These are phyloP conservation scores for Thoreauomyces humboldtii DNA, from an alignment of 192 early-diverging fungal species.

Conservation along the genomic window DNA sequence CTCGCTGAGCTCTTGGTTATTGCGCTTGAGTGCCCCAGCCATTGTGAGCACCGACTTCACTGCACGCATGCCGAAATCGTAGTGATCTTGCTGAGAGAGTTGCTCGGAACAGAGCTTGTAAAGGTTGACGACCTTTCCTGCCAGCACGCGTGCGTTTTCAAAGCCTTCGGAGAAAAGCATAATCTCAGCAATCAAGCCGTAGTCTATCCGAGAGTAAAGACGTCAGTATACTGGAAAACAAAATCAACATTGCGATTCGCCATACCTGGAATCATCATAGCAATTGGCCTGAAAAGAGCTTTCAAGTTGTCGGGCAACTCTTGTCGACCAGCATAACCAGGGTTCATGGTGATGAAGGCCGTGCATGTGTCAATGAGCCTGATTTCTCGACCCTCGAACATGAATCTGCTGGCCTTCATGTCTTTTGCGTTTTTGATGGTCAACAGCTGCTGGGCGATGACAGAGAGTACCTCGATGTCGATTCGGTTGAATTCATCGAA, in stretches of 20 bases:
- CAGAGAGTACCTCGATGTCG: slow-evolving; percentile 61
- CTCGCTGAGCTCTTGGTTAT: slow-evolving; percentile 51
- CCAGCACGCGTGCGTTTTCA: slow-evolving; percentile 54
- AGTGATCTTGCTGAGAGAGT: slow-evolving; percentile 65
- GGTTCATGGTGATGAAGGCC: slow-evolving; percentile 64
- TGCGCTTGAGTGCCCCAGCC: slow-evolving; percentile 58
- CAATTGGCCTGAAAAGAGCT: slow-evolving; percentile 59
- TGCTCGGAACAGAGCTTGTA: slow-evolving; percentile 66
- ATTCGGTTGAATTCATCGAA: slow-evolving; percentile 68
- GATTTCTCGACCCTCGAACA: slow-evolving; percentile 61
- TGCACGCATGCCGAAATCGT: slow-evolving; percentile 67
- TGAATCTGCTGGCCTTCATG: slow-evolving; percentile 53
- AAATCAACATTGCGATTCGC: too few species aligned
- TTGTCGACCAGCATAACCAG: slow-evolving; percentile 59
- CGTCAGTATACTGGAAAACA: too few species aligned
- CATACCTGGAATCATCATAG: slow-evolving; percentile 64
- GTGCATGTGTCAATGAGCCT: slow-evolving; percentile 59
- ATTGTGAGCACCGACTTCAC: slow-evolving; percentile 65
- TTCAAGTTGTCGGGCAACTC: slow-evolving; percentile 64
- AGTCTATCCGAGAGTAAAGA: too few species aligned
- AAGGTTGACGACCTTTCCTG: slow-evolving; percentile 62
- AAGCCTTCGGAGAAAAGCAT: slow-evolving; percentile 66
- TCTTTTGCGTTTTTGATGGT: slow-evolving; percentile 63
- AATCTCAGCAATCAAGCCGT: slow-evolving; percentile 64
- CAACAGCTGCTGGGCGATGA: slow-evolving; percentile 62